Evolutionary conservation across 176 grass and related monocot genomes (phyloP), one percentile per base, ranked within the genome.

Genomic region (Oryza officinalis): DNA sequence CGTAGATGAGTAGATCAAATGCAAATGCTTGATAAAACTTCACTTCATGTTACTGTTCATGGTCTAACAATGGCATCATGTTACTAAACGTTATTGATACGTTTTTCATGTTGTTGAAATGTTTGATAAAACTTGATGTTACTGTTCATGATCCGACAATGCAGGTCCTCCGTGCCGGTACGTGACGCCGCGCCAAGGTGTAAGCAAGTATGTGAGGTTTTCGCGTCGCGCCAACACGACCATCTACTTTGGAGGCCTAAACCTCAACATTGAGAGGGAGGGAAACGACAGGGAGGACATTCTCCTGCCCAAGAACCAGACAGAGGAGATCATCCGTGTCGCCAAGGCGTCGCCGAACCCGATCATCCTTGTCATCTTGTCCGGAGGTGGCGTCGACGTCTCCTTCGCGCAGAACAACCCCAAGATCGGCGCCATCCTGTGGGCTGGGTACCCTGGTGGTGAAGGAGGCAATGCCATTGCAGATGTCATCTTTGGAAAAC

Each of bases 371-470:
- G 92, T 94, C 1, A 81, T 94, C 78, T 65, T 94, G 72, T 85
- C 76, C 0, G 92, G 67, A 17, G 92, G 92, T 0, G 85, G 86
- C 71, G 30, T 94, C 1, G 92, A 94, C 41, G 37, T 94, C 71
- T 87, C 88, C 32, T 91, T 94, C 15, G 85, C 85, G 18, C 81
- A 93, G 1, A 66, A 73, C 30, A 83, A 94, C 72, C 65, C 86
- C 13, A 94, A 91, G 69, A 86, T 94, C 15, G 85, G 92, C 6
- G 86, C 88, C 43, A 88, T 91, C 13, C 59, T 94, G 8, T 94
- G 88, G 92, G 88, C 85, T 0, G 89, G 89, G 10, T 91, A 91
- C 78, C 89, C 85, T 23, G 89, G 89, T 44, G 80, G 87, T 13
- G 89, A 80, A 84, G 89, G 89, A 27, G 89, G 89, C 28, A 67